Evolutionary conservation across 108 stramenopile species (phyloP).

Genomic region (Skeletonema marinoi): DNA sequence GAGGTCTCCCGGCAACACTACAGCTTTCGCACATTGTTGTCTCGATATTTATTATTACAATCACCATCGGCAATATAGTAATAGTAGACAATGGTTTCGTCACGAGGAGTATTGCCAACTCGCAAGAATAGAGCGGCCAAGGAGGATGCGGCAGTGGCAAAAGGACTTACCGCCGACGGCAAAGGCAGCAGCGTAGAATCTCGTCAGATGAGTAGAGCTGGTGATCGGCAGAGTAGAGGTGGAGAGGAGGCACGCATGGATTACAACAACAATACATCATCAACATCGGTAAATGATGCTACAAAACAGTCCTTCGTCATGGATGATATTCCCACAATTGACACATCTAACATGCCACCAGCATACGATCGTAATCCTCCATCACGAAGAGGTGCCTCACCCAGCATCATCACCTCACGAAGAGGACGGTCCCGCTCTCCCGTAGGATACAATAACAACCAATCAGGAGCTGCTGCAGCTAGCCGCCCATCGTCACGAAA

Average conservation of each 20-base stretch:
- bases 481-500: slow-evolving; percentile 10
- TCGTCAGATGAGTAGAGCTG: neutral
- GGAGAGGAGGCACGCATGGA: neutral
- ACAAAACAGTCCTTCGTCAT: slow-evolving; percentile 7
- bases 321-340: slow-evolving; percentile 13
- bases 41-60: neutral
- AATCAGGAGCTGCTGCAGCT: neutral
- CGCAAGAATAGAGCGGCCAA: slow-evolving; percentile 3
- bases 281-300: neutral
- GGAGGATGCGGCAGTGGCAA: neutral
- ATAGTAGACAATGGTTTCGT: neutral
- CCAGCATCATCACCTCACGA: slow-evolving; percentile 16
- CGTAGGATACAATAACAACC: neutral
- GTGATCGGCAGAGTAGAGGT: neutral
- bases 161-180: neutral
- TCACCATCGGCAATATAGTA: neutral
- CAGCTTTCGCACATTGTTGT: neutral
- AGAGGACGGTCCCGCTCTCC: slow-evolving; percentile 24
- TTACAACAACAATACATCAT: neutral
- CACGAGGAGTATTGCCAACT: neutral
- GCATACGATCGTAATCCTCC: neutral
- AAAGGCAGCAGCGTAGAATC: neutral
- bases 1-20: neutral
- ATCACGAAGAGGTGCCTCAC: neutral
- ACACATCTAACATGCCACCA: slow-evolving; percentile 4